A percentile compares a stretch with the other conserved stretches of the same genome.
Conservation (phyloP, 73 alveolate species). For the Blepharisma stoltei region DNA sequence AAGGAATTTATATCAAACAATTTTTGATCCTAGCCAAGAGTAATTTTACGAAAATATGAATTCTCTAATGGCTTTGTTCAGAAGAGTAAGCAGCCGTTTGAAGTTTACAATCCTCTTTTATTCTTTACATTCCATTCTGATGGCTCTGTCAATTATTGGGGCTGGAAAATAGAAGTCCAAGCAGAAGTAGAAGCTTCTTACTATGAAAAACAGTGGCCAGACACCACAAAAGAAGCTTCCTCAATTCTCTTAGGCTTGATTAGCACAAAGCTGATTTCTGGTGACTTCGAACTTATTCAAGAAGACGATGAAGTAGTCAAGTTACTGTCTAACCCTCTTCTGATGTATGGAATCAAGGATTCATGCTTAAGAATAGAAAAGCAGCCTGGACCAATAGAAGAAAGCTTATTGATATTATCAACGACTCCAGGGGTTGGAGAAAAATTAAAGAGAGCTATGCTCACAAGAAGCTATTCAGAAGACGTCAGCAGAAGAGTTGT, state of each 20-base stretch:
- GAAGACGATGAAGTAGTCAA: not conserved
- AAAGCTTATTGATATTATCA: not conserved
- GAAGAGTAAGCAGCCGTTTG: not conserved
- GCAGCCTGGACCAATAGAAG: not conserved
- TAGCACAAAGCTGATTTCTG: not conserved
- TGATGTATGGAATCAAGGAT: not conserved
- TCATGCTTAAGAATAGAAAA: not conserved
- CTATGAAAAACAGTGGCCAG: not conserved
- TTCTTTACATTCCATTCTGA: constrained; percentile 8
- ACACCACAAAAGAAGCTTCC: not conserved
- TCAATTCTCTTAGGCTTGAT: not conserved
- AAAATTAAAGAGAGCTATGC: not conserved
- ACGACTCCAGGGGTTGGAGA: constrained; percentile 24
- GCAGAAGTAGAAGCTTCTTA: not conserved
- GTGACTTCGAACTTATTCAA: not conserved
- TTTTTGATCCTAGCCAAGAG: too few species aligned
- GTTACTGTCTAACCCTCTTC: not conserved
- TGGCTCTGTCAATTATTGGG: constrained; percentile 10
- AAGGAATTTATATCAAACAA: too few species aligned
- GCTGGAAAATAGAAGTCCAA: not conserved
- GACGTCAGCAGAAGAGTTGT: constrained; percentile 18
- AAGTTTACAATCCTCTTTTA: not conserved
- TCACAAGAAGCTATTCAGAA: constrained; percentile 8
- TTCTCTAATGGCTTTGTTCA: too few species aligned
- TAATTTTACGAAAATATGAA: too few species aligned